phyloP scores from a whole-genome alignment of 2,329 filamentous ascomycete species.

The Thelonectria rubi region DNA sequence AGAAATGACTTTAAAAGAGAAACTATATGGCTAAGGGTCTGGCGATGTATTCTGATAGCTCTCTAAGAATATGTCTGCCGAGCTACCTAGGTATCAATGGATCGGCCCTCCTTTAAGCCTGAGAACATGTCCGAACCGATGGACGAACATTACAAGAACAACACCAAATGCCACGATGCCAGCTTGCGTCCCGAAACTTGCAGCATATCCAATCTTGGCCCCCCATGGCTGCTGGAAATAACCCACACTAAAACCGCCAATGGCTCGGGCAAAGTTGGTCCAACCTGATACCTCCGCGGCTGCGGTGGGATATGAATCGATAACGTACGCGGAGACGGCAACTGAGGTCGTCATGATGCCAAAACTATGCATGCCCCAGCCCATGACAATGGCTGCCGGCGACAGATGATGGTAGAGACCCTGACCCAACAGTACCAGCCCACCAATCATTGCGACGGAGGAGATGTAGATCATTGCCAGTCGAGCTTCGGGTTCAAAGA shows the following conservation, averaged over 20 bases:
- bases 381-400: conserved; percentile 41
- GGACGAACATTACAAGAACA: conserved; percentile 24
- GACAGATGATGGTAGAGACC: conserved; percentile 53
- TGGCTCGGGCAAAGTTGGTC: conserved; percentile 49
- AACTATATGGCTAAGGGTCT: no score
- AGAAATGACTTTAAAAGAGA: no score
- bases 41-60: no score
- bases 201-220: conserved; percentile 46
- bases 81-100: conserved; percentile 5
- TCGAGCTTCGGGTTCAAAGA: conserved; percentile 65
- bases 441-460: conserved; percentile 58
- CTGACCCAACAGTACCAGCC: conserved; percentile 62
- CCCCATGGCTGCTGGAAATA: conserved; percentile 60
- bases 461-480: conserved; percentile 58
- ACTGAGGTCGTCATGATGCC: conserved; percentile 62
- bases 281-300: conserved; percentile 57
- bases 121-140: conserved; percentile 22
- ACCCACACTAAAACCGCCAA: conserved; percentile 58
- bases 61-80: no score
- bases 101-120: conserved; percentile 25
- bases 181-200: conserved; percentile 48
- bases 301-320: conserved; percentile 60
- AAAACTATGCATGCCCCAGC: conserved; percentile 64
- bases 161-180: conserved; percentile 32
- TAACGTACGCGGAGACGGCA: conserved; percentile 56